A percentile compares a stretch with the other conserved stretches of the same genome.
These are phyloP conservation scores for Apiospora kogelbergensis DNA, from an alignment of 2,329 filamentous ascomycete species.

Conservation along the genomic window DNA sequence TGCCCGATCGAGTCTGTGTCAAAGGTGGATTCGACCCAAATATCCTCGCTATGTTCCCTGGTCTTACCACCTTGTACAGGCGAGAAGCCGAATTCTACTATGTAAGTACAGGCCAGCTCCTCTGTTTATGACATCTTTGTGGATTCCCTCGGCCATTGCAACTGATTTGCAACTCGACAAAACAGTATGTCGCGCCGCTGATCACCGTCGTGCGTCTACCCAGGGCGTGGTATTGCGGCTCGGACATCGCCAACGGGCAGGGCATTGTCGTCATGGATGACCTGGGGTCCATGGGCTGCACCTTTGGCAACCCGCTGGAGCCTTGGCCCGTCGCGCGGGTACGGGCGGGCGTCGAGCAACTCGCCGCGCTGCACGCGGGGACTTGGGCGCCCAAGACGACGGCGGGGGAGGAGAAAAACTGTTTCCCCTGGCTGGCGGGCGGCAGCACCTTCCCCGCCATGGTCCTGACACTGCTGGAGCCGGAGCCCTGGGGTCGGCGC, in stretches of 20 bases:
- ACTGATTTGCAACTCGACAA: not conserved
- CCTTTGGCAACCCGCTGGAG: slow-evolving; percentile 14
- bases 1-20: slow-evolving; percentile 16
- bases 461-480: slow-evolving; percentile 16
- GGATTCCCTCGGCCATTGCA: no score
- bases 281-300: slow-evolving; percentile 10
- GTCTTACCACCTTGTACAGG: slow-evolving; percentile 13
- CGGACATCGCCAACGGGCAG: slow-evolving; percentile 10
- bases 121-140: no score
- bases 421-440: slow-evolving; percentile 20
- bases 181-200: slow-evolving; percentile 9
- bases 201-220: slow-evolving; percentile 11
- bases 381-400: not conserved
- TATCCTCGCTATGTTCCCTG: slow-evolving; percentile 13
- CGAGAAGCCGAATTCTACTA: slow-evolving; percentile 18
- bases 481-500: slow-evolving; percentile 11
- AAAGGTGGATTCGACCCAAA: slow-evolving; percentile 20
- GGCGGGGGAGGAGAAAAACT: not conserved
- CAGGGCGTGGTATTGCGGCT: not conserved
- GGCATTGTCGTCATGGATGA: slow-evolving; percentile 18
- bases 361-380: slow-evolving; percentile 27
- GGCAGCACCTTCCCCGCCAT: slow-evolving; percentile 16
- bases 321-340: slow-evolving; percentile 17
- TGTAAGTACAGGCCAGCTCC: no score
- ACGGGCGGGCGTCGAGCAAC: slow-evolving; percentile 25